These are phyloP conservation scores for Pachysandra terminalis DNA, from an alignment of 164 flowering plant species.

Conservation along the genomic window DNA sequence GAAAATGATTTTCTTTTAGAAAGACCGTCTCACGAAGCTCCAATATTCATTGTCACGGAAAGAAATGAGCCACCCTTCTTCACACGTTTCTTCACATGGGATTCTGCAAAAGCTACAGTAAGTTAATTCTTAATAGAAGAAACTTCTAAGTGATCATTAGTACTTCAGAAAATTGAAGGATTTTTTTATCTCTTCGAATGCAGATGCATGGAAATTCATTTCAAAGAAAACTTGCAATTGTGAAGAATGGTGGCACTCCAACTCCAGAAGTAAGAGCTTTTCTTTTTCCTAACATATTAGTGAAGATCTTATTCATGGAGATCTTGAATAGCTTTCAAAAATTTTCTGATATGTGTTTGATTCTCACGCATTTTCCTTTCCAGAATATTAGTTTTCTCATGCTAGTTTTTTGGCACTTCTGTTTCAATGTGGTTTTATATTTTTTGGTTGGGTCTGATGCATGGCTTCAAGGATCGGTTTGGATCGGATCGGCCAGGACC, in stretches of 20 bases:
- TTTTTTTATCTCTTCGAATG: constrained; percentile 13
- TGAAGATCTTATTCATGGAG: not conserved
- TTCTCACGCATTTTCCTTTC: not conserved
- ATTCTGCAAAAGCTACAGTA: constrained; percentile 83
- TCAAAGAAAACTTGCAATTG: constrained; percentile 75
- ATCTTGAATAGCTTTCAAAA: not conserved
- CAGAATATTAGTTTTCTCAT: not conserved
- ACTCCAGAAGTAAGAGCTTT: constrained; percentile 50
- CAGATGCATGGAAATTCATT: constrained; percentile 99
- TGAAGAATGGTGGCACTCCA: constrained; percentile 77
- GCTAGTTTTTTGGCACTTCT: too few relatives aligned
- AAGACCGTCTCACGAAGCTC: constrained; percentile 70
- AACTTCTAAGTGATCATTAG: not conserved
- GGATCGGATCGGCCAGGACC: too few relatives aligned
- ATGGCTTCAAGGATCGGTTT: too few relatives aligned
- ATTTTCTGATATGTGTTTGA: not conserved
- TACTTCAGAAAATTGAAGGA: not conserved
- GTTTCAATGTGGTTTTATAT: too few relatives aligned
- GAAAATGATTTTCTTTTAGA: constrained; percentile 83
- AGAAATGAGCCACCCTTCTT: constrained; percentile 91
- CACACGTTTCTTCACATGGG: constrained; percentile 94
- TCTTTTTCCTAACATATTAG: not conserved
- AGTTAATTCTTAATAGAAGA: constrained; percentile 25
- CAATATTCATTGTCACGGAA: constrained; percentile 72
- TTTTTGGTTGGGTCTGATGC: too few relatives aligned